These are phyloP conservation scores for Breynia disticha DNA, from an alignment of 441 rosid species.

Conservation along the genomic window DNA sequence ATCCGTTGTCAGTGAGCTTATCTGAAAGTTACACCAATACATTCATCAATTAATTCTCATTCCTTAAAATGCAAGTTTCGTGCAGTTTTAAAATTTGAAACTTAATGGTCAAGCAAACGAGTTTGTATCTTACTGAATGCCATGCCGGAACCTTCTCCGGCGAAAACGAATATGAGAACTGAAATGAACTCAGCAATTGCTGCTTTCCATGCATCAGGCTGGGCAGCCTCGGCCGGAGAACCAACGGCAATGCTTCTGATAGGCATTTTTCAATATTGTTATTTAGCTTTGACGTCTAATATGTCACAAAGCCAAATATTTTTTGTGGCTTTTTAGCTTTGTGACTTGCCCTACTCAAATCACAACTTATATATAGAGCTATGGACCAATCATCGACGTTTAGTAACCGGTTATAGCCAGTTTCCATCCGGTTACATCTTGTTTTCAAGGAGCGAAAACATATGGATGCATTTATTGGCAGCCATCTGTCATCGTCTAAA, in stretches of 20 bases:
- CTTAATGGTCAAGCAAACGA: no score
- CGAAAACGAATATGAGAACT: conserved; percentile 61
- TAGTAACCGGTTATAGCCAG: conserved; percentile 20
- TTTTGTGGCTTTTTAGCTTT: neutral
- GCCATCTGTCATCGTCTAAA: conserved; percentile 17
- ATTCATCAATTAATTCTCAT: neutral
- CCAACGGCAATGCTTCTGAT: conserved; percentile 65
- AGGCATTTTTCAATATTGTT: conserved; percentile 36
- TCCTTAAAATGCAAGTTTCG: no score
- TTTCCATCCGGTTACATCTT: conserved; percentile 8
- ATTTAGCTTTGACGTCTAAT: conserved; percentile 4
- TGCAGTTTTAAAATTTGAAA: no score
- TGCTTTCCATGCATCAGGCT: conserved; percentile 55
- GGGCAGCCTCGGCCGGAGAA: conserved; percentile 44
- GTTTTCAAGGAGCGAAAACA: conserved; percentile 12
- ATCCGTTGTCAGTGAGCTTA: conserved; percentile 54
- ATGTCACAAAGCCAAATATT: conserved; percentile 9
- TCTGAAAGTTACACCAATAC: conserved; percentile 12
- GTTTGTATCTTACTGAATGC: conserved; percentile 37
- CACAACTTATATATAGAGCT: neutral
- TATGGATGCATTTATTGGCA: neutral
- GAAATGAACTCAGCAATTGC: conserved; percentile 81
- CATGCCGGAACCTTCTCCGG: conserved; percentile 87
- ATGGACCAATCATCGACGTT: neutral
- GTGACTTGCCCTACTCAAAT: neutral